Evolutionary conservation across 371 early-diverging fungal genomes (phyloP).

Genomic region (Apophysomyces variabilis): DNA sequence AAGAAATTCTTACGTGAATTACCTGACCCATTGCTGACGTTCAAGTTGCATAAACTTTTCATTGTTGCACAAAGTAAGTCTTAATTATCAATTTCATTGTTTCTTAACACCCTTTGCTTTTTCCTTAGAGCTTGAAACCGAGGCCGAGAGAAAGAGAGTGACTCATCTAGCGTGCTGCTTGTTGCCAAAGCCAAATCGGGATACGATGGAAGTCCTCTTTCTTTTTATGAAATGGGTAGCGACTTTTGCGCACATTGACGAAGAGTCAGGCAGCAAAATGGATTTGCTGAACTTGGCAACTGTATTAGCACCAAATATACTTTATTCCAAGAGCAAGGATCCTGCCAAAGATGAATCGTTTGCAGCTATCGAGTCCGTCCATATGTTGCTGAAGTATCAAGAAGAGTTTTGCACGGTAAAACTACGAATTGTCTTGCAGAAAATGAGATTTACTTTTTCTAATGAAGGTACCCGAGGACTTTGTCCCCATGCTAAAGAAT

Average conservation of each 20-base stretch:
- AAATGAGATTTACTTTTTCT: not conserved
- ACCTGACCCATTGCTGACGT: constrained; percentile 94
- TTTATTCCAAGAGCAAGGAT: constrained; percentile 86
- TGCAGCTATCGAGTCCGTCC: constrained; percentile 75
- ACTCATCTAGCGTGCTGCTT: constrained; percentile 84
- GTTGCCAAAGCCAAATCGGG: constrained; percentile 90
- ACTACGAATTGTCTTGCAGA: not conserved
- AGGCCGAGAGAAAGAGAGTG: constrained; percentile 61
- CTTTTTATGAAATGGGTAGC: constrained; percentile 87
- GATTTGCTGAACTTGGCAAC: constrained; percentile 87
- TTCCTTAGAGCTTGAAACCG: constrained; percentile 58
- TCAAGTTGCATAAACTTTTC: constrained; percentile 85
- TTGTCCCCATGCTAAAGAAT: constrained; percentile 63
- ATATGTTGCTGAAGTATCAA: constrained; percentile 73
- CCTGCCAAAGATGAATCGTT: constrained; percentile 64
- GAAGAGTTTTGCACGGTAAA: constrained; percentile 77
- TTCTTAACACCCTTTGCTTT: not conserved
- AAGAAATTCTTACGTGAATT: constrained; percentile 94
- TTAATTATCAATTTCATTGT: not conserved
- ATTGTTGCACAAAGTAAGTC: constrained; percentile 75
- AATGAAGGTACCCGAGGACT: constrained; percentile 67
- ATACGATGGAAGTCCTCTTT: constrained; percentile 88
- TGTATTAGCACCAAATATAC: constrained; percentile 91
- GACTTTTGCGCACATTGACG: constrained; percentile 67
- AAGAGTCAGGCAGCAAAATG: constrained; percentile 88